Percentiles rank a stretch among this genome's conserved stretches.
phyloP scores from a whole-genome alignment of 2,329 filamentous ascomycete genomes.

The Volutella citrinella region DNA sequence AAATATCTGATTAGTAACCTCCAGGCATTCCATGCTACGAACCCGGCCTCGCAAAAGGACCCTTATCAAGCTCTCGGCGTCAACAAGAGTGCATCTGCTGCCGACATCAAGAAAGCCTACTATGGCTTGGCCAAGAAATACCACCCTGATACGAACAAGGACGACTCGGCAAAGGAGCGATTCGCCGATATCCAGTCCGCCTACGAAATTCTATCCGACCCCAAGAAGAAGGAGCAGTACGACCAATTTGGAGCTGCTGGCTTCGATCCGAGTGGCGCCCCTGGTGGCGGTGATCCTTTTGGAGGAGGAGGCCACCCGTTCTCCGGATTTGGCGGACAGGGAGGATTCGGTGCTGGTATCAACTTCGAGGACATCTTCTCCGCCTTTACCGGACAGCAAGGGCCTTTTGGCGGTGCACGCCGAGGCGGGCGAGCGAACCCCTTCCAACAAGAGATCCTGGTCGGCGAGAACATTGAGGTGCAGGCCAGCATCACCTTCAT shows the following conservation, averaged over 20 bases:
- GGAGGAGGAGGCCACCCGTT: conserved; percentile 65
- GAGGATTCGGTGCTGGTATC: conserved; percentile 77
- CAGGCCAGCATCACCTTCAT: conserved; percentile 91
- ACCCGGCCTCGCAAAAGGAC: conserved; percentile 59
- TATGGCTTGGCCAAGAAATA: conserved; percentile 97
- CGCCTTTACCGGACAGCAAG: conserved; percentile 66
- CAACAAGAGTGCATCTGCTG: conserved; percentile 71
- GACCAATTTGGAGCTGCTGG: conserved; percentile 87
- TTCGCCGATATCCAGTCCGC: conserved; percentile 91
- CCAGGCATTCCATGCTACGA: conserved; percentile 59
- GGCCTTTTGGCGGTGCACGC: conserved; percentile 53
- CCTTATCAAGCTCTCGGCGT: conserved; percentile 89
- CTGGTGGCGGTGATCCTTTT: conserved; percentile 58
- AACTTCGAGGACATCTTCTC: conserved; percentile 96
- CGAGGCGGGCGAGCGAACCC: conserved; percentile 55
- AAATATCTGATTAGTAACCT: conserved; percentile 32
- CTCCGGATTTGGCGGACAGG: conserved; percentile 52
- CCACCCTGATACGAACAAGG: conserved; percentile 98
- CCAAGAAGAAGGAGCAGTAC: conserved; percentile 88
- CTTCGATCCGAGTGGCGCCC: conserved; percentile 73
- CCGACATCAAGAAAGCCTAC: conserved; percentile 97
- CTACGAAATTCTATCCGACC: conserved; percentile 90
- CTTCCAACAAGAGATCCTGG: conserved; percentile 74
- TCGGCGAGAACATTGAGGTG: conserved; percentile 96
- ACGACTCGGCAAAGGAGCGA: conserved; percentile 86